phyloP scores from a whole-genome alignment of 1,284 basidiomycete genomes.

The Ganoderma leucocontextum region DNA sequence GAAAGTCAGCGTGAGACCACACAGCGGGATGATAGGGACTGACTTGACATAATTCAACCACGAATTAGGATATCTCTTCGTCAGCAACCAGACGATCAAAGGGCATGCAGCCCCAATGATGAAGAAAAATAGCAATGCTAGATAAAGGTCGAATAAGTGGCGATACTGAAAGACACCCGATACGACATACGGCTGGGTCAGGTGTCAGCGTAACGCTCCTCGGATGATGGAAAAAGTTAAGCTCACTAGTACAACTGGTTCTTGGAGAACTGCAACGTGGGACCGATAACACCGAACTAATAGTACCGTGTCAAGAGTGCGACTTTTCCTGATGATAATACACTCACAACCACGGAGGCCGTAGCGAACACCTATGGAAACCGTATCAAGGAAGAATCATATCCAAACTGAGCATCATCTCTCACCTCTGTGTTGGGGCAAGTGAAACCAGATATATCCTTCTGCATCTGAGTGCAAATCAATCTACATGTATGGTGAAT shows the following conservation, averaged over 20 bases:
- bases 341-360: conserved; percentile 41
- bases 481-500: conserved; percentile 37
- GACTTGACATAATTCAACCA: conserved; percentile 54
- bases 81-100: conserved; percentile 47
- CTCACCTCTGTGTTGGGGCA: conserved; percentile 52
- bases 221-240: not conserved
- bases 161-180: not conserved
- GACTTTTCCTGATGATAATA: not conserved
- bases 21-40: conserved; percentile 21
- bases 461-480: conserved; percentile 56
- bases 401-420: not conserved
- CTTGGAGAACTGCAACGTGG: conserved; percentile 49
- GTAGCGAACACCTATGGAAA: conserved; percentile 42
- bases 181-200: not conserved
- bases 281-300: conserved; percentile 53
- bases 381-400: not conserved
- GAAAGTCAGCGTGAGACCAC: not conserved
- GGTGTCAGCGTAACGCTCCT: not conserved
- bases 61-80: conserved; percentile 47
- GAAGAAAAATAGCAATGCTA: conserved; percentile 55
- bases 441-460: conserved; percentile 54
- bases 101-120: conserved; percentile 55
- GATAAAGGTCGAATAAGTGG: not conserved
- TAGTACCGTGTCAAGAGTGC: not conserved
- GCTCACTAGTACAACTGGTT: conserved; percentile 50